These are phyloP conservation scores for Boletus vermiculosoides DNA, from an alignment of 768 basidiomycete species.

Conservation along the genomic window DNA sequence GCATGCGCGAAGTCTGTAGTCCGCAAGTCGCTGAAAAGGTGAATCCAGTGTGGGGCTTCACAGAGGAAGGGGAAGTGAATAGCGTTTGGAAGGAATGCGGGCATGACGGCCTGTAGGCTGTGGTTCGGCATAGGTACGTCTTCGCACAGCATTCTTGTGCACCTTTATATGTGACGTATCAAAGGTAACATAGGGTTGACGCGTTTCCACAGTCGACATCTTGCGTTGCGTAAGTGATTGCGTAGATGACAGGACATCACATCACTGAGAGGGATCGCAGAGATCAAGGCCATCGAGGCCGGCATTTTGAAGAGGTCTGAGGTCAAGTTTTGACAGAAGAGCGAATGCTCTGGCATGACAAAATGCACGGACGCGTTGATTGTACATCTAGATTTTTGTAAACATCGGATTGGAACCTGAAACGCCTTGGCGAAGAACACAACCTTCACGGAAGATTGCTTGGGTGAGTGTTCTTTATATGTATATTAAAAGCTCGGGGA, in stretches of 20 bases:
- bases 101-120: conserved; percentile 38
- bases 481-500: not conserved
- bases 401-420: not conserved
- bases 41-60: conserved; percentile 57
- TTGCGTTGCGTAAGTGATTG: conserved; percentile 30
- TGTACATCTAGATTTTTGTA: not conserved
- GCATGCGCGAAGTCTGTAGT: conserved; percentile 45
- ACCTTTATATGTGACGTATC: not conserved
- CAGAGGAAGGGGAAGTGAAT: conserved; percentile 59
- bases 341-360: not conserved
- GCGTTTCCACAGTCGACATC: conserved; percentile 32
- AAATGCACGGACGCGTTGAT: not conserved
- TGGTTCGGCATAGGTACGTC: conserved; percentile 32
- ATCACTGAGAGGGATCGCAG: conserved; percentile 11
- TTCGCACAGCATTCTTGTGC: not conserved
- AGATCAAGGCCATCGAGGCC: conserved; percentile 32
- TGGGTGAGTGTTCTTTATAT: not conserved
- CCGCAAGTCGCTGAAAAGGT: conserved; percentile 45
- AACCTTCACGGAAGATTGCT: not conserved
- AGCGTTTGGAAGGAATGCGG: conserved; percentile 36
- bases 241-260: not conserved
- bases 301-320: conserved; percentile 27
- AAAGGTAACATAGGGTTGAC: conserved; percentile 26
- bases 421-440: not conserved
- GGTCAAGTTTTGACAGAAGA: conserved; percentile 14